Conservation (phyloP, 345 rosid species). For the Eucalyptus viminalis region DNA sequence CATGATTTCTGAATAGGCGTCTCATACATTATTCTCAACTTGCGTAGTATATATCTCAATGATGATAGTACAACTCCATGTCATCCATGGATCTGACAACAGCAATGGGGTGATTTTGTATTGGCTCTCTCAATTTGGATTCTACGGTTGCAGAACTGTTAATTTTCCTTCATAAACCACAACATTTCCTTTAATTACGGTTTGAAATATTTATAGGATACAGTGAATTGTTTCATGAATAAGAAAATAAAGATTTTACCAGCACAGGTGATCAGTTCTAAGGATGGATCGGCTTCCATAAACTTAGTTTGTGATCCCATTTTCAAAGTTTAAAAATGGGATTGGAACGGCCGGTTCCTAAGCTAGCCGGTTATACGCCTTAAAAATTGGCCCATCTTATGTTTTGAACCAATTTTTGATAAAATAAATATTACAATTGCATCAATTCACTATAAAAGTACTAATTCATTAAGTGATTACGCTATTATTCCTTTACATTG, state of each 20-base stretch:
- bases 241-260: background rate
- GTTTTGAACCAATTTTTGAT: background rate
- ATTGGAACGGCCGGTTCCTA: background rate
- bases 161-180: background rate
- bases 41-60: background rate
- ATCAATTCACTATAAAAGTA: background rate
- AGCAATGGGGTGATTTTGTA: background rate
- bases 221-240: background rate
- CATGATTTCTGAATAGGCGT: background rate
- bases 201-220: background rate
- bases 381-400: background rate
- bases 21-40: background rate
- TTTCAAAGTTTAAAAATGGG: background rate
- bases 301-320: background rate
- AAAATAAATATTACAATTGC: background rate
- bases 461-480: background rate
- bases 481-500: background rate
- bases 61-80: background rate
- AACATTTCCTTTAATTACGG: background rate
- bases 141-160: background rate
- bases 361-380: background rate
- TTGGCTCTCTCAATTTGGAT: background rate
- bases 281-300: background rate
- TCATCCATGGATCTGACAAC: background rate
- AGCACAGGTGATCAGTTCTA: background rate